Evolutionary conservation across 345 rosid genomes (phyloP), one percentile per base, ranked within the genome.

Genomic region (Diplotaxis tenuifolia): DNA sequence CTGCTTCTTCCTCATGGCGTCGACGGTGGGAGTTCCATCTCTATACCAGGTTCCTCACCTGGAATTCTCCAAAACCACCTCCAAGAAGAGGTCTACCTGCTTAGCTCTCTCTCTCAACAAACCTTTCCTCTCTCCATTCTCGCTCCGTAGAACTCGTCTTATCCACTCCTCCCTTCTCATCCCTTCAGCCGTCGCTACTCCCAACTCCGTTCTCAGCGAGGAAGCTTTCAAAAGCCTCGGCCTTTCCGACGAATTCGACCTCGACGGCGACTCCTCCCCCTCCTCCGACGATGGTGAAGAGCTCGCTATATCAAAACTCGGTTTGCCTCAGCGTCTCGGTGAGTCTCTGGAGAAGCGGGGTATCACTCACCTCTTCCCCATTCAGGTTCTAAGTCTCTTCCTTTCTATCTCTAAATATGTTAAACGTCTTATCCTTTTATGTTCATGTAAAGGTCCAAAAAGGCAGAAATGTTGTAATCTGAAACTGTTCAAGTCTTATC

Each of bases 291-390:
- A 73, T 29, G 83, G 25, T 6, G 88, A 88, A 19, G 96, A 95
- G 45, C 97, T 95, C 36, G 92, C 83, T 47, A 36, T 95, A 66
- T 82, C 92, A 12, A 86, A 82, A 56, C 70, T 95, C 67, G 92
- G 80, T 70, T 81, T 95, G 85, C 96, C 97, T 57, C 81, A 71
- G 63, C 85, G 87, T 34, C 93, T 95, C 4, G 97, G 84, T 27
- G 87, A 88, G 14, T 14, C 87, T 31, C 96, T 95, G 4, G 83
- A 82, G 76, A 85, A 85, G 58, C 93, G 99, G 18, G 99, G 96
- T 68, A 95, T 95, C 70, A 86, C 90, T 81, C 83, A 85, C 42
- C 97, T 95, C 73, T 95, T 95, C 78, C 99, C 99, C 25, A 88
- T 95, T 82, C 99, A 95, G 84, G 99, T 88, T 28, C 9, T 15